Percentiles rank a stretch among this genome's conserved stretches.
These are phyloP conservation scores for Trametes gibbosa DNA, from an alignment of 768 basidiomycete species.

Conservation along the genomic window DNA sequence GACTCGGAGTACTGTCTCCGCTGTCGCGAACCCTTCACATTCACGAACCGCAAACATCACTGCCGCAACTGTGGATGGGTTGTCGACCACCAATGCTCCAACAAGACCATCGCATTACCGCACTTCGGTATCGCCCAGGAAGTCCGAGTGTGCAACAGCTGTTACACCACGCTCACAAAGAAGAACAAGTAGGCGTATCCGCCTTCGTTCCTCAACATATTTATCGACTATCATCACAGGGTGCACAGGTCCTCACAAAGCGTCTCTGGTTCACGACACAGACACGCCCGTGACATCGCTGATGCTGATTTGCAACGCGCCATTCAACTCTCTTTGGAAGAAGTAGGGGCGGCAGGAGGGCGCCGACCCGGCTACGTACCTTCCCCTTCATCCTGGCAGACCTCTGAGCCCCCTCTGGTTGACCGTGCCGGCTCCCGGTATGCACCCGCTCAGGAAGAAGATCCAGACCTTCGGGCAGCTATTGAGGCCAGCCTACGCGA, in stretches of 20 bases:
- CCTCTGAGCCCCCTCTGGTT: slow-evolving; percentile 66
- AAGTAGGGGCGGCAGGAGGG: slow-evolving; percentile 53
- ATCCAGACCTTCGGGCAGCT: slow-evolving; percentile 88
- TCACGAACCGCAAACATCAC: slow-evolving; percentile 97
- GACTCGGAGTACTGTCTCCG: slow-evolving; percentile 94
- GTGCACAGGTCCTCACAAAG: slow-evolving; percentile 55
- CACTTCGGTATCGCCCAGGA: slow-evolving; percentile 92
- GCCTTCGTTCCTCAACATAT: neutral
- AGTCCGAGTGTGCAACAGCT: slow-evolving; percentile 92
- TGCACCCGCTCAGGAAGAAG: slow-evolving; percentile 57
- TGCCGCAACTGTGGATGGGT: slow-evolving; percentile 98
- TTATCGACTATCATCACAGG: slow-evolving; percentile 32
- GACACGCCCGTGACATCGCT: slow-evolving; percentile 56
- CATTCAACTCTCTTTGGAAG: slow-evolving; percentile 86
- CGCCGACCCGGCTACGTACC: slow-evolving; percentile 69
- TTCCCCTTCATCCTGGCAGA: slow-evolving; percentile 58
- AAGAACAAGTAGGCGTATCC: slow-evolving; percentile 54
- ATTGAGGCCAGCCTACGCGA: slow-evolving; percentile 96
- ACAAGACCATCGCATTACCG: slow-evolving; percentile 79
- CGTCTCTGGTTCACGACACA: slow-evolving; percentile 51
- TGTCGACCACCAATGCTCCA: slow-evolving; percentile 92
- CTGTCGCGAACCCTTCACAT: slow-evolving; percentile 86
- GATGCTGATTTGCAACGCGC: slow-evolving; percentile 93
- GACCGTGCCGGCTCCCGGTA: slow-evolving; percentile 53
- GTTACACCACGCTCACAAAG: slow-evolving; percentile 72